Percentiles rank a stretch among this genome's conserved stretches.
phyloP scores from a whole-genome alignment of 78 protist species.

The Bodo saltans region DNA sequence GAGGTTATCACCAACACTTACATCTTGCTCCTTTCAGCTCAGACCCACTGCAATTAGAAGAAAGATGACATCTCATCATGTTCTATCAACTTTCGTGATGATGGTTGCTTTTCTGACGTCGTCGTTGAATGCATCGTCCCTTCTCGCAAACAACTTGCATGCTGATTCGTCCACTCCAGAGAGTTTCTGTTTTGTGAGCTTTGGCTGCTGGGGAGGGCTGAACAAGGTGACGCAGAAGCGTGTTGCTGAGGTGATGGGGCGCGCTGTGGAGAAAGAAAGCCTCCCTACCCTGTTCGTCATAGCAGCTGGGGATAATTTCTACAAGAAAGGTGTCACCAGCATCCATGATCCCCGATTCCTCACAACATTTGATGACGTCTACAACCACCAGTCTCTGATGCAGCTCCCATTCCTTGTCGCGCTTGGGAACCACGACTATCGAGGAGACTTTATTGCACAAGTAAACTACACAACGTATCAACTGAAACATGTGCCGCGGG shows the following conservation, averaged over 20 bases:
- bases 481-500: no score
- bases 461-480: not conserved
- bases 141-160: no score
- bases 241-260: constrained; percentile 3
- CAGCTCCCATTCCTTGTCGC: not conserved
- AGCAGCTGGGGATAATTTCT: constrained; percentile 29
- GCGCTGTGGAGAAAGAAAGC: not conserved
- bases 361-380: not conserved
- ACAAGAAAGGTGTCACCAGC: constrained; percentile 3
- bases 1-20: no score
- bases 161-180: no score
- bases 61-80: no score
- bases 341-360: not conserved
- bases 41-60: no score
- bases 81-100: no score
- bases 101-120: no score
- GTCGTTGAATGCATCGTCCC: no score
- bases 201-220: constrained; percentile 28
- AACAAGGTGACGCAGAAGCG: not conserved
- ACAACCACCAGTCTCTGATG: not conserved
- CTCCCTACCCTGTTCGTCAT: not conserved
- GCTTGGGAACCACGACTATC: constrained; percentile 35
- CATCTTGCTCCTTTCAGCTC: no score
- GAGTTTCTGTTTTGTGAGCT: not conserved
- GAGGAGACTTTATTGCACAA: constrained; percentile 19